phyloP scores from a whole-genome alignment of 2,329 filamentous ascomycete genomes.

The Trichoderma polysporum region DNA sequence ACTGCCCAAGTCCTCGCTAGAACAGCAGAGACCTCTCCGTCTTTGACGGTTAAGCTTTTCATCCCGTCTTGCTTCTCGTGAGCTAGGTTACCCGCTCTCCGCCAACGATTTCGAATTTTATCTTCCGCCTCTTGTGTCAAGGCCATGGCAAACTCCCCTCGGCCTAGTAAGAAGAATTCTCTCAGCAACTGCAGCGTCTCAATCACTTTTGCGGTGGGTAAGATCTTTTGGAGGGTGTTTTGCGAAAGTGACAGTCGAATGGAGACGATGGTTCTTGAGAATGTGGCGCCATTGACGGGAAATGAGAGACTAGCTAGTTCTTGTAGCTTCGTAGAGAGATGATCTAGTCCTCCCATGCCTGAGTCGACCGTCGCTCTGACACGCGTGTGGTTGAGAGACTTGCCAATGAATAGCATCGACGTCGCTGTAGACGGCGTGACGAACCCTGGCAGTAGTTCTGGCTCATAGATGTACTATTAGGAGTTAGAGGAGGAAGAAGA shows the following conservation, averaged over 20 bases:
- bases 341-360: conserved; percentile 52
- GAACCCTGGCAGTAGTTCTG: conserved; percentile 71
- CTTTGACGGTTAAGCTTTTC: conserved; percentile 66
- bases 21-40: conserved; percentile 78
- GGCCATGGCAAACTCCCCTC: conserved; percentile 88
- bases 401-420: conserved; percentile 88
- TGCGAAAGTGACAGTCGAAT: conserved; percentile 81
- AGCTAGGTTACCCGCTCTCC: conserved; percentile 58
- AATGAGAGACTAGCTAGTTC: conserved; percentile 67
- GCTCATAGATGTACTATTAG: conserved; percentile 55
- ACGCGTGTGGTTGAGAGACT: conserved; percentile 81
- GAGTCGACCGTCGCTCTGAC: conserved; percentile 49
- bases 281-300: conserved; percentile 69
- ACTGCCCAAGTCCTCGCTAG: conserved; percentile 76
- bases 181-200: conserved; percentile 76
- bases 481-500: neutral
- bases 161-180: conserved; percentile 82
- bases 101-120: conserved; percentile 72
- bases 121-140: conserved; percentile 83
- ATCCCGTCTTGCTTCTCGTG: conserved; percentile 54
- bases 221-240: conserved; percentile 76
- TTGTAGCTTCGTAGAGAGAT: conserved; percentile 67
- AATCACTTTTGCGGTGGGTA: conserved; percentile 74
- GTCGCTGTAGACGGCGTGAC: conserved; percentile 71
- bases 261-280: conserved; percentile 70